Evolutionary conservation across 805 yeast species (phyloP), one percentile per base, ranked within the genome.

Genomic region (Hanseniaspora clermontiae): DNA sequence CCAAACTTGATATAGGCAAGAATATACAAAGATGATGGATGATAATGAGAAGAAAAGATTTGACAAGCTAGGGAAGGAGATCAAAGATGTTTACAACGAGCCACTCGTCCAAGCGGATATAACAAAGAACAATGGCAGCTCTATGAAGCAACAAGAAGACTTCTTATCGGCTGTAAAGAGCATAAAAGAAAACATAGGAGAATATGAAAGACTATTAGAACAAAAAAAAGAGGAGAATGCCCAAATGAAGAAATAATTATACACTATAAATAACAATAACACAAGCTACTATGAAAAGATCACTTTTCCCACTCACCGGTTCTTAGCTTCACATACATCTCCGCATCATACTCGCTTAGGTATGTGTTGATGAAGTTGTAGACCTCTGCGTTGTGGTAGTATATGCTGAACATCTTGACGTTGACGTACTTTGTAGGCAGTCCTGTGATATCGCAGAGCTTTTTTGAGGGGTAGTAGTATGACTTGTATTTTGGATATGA

Each of bases 361-460:
- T 46, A 55, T 5, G 51, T 50, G 34, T 55, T 47, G 24, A 46
- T 48, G 40, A 32, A 51, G 29, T 37, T 47, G 27, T 17, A 57
- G 3, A 54, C 52, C 29, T 57, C 59, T 27, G 52, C 19, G 15
- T 59, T 57, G 38, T 58, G 42, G 17, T 46, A 40, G 15, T 43
- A 34, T 11, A 48, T 43, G 9, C 39, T n/a, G 17, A 51, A 51
- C 49, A 51, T 43, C 27, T 48, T 55, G 8, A 10, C 12, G 20
- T 56, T 46, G n/a, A 48, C 31, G n/a, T 27, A 46, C 7, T n/a
- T 38, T 5, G 89, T 91, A 50, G 80, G 82, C 20, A 91, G 72
- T 0, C 98, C 98, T 0, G 97, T 91, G 49, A 91, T 81, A 66
- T 93, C 98, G 68, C 98, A 91, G 70, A 88, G 90, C 60, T 81